A percentile compares a stretch with the other conserved stretches of the same genome.
Conservation (phyloP, 306 rosid genomes). For the Medicago lupulina region DNA sequence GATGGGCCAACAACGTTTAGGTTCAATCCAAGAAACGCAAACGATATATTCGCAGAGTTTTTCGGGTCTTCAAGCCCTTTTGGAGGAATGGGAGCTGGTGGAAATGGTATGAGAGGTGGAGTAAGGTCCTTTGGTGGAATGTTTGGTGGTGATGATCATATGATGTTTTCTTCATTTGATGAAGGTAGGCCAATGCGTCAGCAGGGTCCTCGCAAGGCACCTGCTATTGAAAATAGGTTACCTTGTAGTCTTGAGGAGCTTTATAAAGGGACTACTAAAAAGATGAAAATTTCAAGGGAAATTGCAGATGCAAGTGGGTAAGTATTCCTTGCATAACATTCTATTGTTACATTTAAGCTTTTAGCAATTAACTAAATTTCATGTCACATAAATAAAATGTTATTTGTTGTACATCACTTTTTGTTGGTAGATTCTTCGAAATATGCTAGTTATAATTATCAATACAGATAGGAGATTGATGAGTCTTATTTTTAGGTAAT, state of each 20-base stretch:
- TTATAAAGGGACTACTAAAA: conserved; percentile 77
- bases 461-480: too few species aligned
- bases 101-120: conserved; percentile 57
- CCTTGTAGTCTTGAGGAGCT: conserved; percentile 88
- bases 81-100: conserved; percentile 63
- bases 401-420: too few species aligned
- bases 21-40: conserved; percentile 81
- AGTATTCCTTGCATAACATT: not conserved
- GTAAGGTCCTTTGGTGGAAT: conserved; percentile 69
- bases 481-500: too few species aligned
- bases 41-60: conserved; percentile 75
- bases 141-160: conserved; percentile 62
- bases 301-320: conserved; percentile 67
- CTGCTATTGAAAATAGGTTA: conserved; percentile 64
- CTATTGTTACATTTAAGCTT: too few species aligned
- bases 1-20: conserved; percentile 73
- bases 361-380: too few species aligned
- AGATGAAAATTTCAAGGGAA: conserved; percentile 84
- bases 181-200: conserved; percentile 70
- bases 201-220: conserved; percentile 72
- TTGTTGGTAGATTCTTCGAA: not conserved
- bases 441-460: too few species aligned
- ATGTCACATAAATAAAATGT: too few species aligned
- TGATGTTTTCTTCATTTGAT: conserved; percentile 67
- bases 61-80: conserved; percentile 80